Evolutionary conservation across 495 filamentous ascomycete species (phyloP).

Genomic region (Xylaria scruposa): DNA sequence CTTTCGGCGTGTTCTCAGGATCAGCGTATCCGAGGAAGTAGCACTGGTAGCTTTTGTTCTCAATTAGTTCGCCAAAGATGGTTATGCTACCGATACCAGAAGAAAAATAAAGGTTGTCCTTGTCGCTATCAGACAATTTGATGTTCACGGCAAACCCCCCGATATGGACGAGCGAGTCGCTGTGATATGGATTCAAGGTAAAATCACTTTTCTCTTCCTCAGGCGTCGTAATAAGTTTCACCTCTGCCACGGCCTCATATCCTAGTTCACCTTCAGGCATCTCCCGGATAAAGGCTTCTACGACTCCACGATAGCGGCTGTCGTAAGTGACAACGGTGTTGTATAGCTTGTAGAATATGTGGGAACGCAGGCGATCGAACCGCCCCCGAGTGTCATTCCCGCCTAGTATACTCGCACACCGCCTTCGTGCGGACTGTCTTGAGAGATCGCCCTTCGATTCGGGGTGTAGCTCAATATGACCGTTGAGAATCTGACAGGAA

Average conservation of each 20-base stretch:
- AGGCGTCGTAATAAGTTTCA: slow-evolving; percentile 58
- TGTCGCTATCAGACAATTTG: slow-evolving; percentile 57
- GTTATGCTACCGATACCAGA: slow-evolving; percentile 68
- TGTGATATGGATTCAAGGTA: slow-evolving; percentile 64
- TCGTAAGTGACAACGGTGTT: slow-evolving; percentile 63
- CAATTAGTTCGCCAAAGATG: slow-evolving; percentile 58
- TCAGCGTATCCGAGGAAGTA: slow-evolving; percentile 60
- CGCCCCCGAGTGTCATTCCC: slow-evolving; percentile 42
- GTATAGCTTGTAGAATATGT: slow-evolving; percentile 65
- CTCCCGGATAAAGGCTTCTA: slow-evolving; percentile 60
- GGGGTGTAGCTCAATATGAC: slow-evolving; percentile 28
- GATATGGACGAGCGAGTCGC: slow-evolving; percentile 61
- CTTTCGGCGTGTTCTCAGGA: slow-evolving; percentile 35
- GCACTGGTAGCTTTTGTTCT: slow-evolving; percentile 61
- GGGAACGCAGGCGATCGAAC: slow-evolving; percentile 57
- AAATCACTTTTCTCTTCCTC: slow-evolving; percentile 54
- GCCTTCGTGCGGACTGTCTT: slow-evolving; percentile 43
- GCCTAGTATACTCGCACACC: slow-evolving; percentile 44
- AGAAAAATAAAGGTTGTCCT: slow-evolving; percentile 65
- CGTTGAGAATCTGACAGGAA: slow-evolving; percentile 42
- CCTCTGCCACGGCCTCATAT: slow-evolving; percentile 62
- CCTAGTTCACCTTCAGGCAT: slow-evolving; percentile 49
- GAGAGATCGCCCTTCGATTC: slow-evolving; percentile 43
- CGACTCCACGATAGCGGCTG: slow-evolving; percentile 62
- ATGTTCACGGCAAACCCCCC: slow-evolving; percentile 72